Conservation (phyloP, 176 grass and related monocot genomes). For the Triticum urartu region DNA sequence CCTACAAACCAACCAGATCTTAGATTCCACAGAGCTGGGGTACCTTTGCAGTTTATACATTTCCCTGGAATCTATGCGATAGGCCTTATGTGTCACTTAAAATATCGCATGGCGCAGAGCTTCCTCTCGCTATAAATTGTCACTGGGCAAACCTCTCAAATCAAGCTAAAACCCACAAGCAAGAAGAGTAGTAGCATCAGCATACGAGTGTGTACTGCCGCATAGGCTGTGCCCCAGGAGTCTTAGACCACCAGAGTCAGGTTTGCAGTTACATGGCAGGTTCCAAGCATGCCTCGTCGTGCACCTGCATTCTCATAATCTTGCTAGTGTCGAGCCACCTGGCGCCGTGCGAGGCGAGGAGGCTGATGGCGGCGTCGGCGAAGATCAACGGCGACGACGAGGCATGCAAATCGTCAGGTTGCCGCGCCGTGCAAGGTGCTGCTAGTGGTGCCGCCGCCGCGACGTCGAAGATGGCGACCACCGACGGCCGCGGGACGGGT, state of each 20-base stretch:
- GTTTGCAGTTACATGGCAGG: constrained; percentile 26
- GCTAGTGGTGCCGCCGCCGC: not conserved
- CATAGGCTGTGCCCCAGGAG: not conserved
- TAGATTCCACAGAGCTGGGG: too few relatives aligned
- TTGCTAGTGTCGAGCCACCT: constrained; percentile 8
- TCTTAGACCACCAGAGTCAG: not conserved
- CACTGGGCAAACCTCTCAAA: not conserved
- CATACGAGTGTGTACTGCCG: not conserved
- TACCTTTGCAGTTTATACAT: too few relatives aligned
- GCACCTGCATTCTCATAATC: constrained; percentile 29
- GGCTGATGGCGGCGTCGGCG: not conserved
- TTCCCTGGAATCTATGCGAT: too few relatives aligned
- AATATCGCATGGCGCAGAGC: not conserved
- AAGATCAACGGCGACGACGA: not conserved
- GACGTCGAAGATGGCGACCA: constrained; percentile 21
- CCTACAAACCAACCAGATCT: too few relatives aligned
- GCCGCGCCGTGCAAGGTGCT: not conserved
- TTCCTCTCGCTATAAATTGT: constrained; percentile 37
- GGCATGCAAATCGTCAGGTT: not conserved
- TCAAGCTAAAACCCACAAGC: not conserved
- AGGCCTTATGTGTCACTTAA: too few relatives aligned
- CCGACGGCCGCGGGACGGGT: constrained; percentile 39
- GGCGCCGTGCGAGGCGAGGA: constrained; percentile 24
- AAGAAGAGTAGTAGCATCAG: not conserved
- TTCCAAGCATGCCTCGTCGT: not conserved